phyloP scores from a whole-genome alignment of 139 green algal species.

The Pseudopediastrum boryanum region DNA sequence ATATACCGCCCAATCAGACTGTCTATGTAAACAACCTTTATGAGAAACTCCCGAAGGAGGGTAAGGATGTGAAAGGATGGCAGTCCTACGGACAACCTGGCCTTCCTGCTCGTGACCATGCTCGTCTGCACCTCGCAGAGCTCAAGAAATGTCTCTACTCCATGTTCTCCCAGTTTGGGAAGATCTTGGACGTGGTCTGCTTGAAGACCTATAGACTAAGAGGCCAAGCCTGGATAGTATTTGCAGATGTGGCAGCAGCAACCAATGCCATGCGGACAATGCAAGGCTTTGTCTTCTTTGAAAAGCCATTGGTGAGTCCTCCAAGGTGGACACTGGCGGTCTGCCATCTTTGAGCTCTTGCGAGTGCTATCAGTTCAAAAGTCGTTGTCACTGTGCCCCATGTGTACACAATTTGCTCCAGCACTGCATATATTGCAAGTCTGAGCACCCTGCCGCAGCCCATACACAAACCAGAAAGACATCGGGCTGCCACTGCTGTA shows the following conservation, averaged over 20 bases:
- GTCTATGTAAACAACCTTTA: slow-evolving; percentile 95
- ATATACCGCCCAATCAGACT: slow-evolving; percentile 86
- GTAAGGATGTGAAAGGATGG: slow-evolving; percentile 45
- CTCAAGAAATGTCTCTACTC: slow-evolving; percentile 92
- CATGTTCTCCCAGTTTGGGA: slow-evolving; percentile 97
- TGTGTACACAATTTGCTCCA: no score
- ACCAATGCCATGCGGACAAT: slow-evolving; percentile 87
- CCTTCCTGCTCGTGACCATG: background rate
- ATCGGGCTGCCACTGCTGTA: slow-evolving; percentile 15
- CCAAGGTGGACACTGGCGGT: background rate
- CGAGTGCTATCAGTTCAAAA: no score
- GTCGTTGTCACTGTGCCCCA: no score
- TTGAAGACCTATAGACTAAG: slow-evolving; percentile 87
- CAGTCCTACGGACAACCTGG: background rate
- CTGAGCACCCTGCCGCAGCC: no score
- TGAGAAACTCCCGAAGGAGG: slow-evolving; percentile 94
- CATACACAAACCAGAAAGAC: no score
- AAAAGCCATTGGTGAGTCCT: slow-evolving; percentile 91
- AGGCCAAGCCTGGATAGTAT: slow-evolving; percentile 97
- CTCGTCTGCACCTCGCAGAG: slow-evolving; percentile 62
- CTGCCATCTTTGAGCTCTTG: no score
- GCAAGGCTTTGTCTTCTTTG: slow-evolving; percentile 97
- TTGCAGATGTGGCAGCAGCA: slow-evolving; percentile 81
- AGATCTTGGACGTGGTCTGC: slow-evolving; percentile 91
- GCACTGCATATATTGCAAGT: no score